Evolutionary conservation across 805 yeast species (phyloP), one percentile per base, ranked within the genome.

Genomic region (Candida fluviatilis): DNA sequence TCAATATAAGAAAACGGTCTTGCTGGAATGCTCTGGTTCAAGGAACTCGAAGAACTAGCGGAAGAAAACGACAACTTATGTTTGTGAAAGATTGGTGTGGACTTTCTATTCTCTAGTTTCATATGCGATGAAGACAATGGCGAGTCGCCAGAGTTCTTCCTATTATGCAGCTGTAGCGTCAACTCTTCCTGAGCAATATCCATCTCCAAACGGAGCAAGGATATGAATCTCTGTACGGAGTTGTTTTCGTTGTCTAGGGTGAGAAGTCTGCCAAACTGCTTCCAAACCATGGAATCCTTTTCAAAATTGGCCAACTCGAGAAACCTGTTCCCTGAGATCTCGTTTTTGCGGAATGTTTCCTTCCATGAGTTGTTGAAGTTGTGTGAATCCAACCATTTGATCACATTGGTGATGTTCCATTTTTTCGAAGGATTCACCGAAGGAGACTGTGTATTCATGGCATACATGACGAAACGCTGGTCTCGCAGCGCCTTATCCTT

Each of bases 281-380:
- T 63, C 66, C 87, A 73, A 19, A 77, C 60, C 24, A 55, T 46
- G 4, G 70, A 63, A 24, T 58, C 53, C 6, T 48, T 72, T 31
- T 81, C 86, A 54, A 83, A 84, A 31, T 81, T 85, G 35, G 79
- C 73, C 47, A 89, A 63, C 35, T 75, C 79, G 17, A 88, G 57
- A 49, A 89, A 88, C 18, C 73, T 64, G 33, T 76, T 73, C 0
- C 89, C 88, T 7, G 70, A 63, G 2, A 89, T 65, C 35, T 76
- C 75, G 43, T 78, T 69, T 31, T 69, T 68, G 29, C 63, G 62
- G 57, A 89, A 84, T 13, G 80, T 73, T 4, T 68, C 74, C n/a
- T 74, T 65, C 96, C 96, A 89, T 11, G 81, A 66, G 3, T 71
- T 75, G 47, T 83, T 82, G 59, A 89, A 89, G 15, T 74, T 70